Evolutionary conservation across 208 protist genomes (phyloP), one percentile per base, ranked within the genome.

Genomic region (Leishmania arabica): DNA sequence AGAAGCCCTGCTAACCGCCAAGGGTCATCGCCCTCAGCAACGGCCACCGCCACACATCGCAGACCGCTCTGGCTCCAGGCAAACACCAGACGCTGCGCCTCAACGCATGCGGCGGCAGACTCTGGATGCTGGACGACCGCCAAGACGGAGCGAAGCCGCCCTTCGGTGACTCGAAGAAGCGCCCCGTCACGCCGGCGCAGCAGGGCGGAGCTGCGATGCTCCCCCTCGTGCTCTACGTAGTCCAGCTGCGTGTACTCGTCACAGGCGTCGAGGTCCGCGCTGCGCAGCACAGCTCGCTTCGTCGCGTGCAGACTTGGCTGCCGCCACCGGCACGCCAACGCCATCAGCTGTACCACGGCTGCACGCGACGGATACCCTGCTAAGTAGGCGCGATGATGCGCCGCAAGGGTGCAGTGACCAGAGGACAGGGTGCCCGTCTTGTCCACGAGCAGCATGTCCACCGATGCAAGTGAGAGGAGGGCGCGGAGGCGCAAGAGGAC

Each of bases 361-460:
- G 88, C 77, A 37, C 81, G 88, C 0, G 82, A 79, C 62, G 88
- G 79, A 78, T 90, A 88, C 15, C 80, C 79, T 24, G 77, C 65
- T 17, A 77, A 80, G 75, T 89, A 92, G 54, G 81, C 78, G 71
- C 83, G 83, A 66, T 82, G 90, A 34, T 84, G 40, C 64, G 87
- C 77, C 53, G 87, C 80, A 37, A 97, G 80, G 45, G 84, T 88
- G 77, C 96, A 90, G 80, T 94, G 86, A 77, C 98, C 98, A 34
- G 93, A 82, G 31, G 96, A 98, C 51, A 99, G 84, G 11, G 97
- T 99, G 42, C 96, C 97, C 2, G 96, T 98, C 84, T 98, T 99
- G 85, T 99, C 97, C 42, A 91, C 95, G 81, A 95, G 98, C 24
- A 83, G 53, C 49, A 49, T 49, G 60, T 86, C 78, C 7, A 76